A percentile compares a stretch with the other conserved stretches of the same genome.
phyloP scores from a whole-genome alignment of 495 filamentous ascomycete genomes.

The Neohortaea acidophila region DNA sequence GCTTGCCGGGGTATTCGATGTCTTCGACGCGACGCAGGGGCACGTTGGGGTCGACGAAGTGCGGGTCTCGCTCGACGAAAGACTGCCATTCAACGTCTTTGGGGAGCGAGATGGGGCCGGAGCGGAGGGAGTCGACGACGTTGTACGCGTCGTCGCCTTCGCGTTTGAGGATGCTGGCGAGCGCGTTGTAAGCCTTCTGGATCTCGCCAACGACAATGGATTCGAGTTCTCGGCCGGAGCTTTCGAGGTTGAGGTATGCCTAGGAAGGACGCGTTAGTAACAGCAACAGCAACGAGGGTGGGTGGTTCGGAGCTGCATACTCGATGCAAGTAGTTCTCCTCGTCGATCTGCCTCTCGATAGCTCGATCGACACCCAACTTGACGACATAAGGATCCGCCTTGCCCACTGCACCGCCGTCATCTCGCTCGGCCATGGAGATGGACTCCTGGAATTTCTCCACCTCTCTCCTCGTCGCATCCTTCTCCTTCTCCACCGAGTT shows the following conservation, averaged over 20 bases:
- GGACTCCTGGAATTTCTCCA: constrained; percentile 66
- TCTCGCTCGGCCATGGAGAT: constrained; percentile 64
- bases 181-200: constrained; percentile 89
- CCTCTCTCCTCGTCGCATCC: constrained; percentile 50
- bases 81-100: constrained; percentile 80
- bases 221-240: constrained; percentile 85
- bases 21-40: constrained; percentile 63
- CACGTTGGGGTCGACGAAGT: constrained; percentile 74
- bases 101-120: constrained; percentile 72
- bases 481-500: constrained; percentile 73
- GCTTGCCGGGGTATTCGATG: constrained; percentile 85
- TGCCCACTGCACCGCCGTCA: constrained; percentile 56
- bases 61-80: constrained; percentile 69
- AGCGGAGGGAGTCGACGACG: constrained; percentile 66
- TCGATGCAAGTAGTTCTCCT: constrained; percentile 92
- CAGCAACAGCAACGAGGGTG: constrained; percentile 9
- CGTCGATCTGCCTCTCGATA: constrained; percentile 81
- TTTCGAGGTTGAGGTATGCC: constrained; percentile 91
- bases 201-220: constrained; percentile 93
- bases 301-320: constrained; percentile 33
- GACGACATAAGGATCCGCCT: constrained; percentile 80
- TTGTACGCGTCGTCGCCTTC: constrained; percentile 72
- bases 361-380: constrained; percentile 72
- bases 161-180: constrained; percentile 72
- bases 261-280: no score